phyloP scores from a whole-genome alignment of 208 protist species.

The Naegleria fowleri region DNA sequence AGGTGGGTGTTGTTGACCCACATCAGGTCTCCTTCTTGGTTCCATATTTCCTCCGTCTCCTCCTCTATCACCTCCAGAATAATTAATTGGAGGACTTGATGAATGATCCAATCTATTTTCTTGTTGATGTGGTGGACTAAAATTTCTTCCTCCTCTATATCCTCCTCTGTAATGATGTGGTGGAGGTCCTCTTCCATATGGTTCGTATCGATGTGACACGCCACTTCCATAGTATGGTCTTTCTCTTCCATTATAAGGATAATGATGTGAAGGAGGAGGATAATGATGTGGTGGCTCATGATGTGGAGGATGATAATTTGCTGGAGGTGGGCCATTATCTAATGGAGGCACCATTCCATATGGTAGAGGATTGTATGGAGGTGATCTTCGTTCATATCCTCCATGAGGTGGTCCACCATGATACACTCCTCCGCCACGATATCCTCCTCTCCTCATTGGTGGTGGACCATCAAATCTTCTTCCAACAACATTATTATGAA shows the following conservation, averaged over 20 bases:
- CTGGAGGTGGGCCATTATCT: background rate
- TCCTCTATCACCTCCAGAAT: background rate
- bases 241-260: background rate
- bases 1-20: background rate
- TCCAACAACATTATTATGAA: background rate
- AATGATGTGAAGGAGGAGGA: background rate
- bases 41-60: background rate
- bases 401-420: background rate
- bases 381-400: background rate
- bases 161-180: background rate
- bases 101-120: background rate
- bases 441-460: background rate
- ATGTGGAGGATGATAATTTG: background rate
- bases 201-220: background rate
- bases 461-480: background rate
- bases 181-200: background rate
- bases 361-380: background rate
- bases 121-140: background rate
- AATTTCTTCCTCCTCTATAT: background rate
- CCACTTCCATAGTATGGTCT: background rate
- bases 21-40: background rate
- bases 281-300: background rate
- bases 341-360: background rate
- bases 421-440: background rate
- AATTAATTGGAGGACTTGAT: background rate